Conservation (phyloP, 2,329 filamentous ascomycete genomes). For the Phyllosticta ampelicida region DNA sequence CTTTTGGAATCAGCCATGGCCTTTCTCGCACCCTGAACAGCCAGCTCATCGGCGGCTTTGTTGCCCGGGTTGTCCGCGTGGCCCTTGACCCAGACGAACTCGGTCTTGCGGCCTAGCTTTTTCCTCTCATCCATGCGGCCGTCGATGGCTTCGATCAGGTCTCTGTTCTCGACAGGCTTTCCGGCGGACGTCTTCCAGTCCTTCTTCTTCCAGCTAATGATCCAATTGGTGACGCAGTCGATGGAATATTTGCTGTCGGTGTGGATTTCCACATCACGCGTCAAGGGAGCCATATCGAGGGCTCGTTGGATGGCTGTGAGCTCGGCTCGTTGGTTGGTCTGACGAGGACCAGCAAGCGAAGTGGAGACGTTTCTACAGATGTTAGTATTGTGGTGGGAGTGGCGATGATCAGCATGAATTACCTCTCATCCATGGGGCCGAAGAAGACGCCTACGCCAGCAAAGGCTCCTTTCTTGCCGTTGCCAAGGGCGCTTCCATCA, state of each 20-base stretch:
- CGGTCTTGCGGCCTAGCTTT: constrained; percentile 46
- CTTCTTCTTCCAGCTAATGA: constrained; percentile 61
- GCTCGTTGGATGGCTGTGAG: constrained; percentile 78
- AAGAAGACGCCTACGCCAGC: constrained; percentile 57
- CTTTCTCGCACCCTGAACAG: constrained; percentile 52
- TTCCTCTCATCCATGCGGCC: constrained; percentile 60
- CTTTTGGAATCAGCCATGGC: constrained; percentile 13
- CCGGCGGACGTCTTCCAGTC: constrained; percentile 65
- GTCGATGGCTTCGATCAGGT: constrained; percentile 66
- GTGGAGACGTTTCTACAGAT: constrained; percentile 58
- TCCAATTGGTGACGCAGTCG: constrained; percentile 81
- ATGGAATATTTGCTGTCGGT: constrained; percentile 91
- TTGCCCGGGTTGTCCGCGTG: constrained; percentile 68
- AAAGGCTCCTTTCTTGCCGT: constrained; percentile 44
- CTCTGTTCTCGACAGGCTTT: constrained; percentile 72
- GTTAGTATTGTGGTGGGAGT: not conserved
- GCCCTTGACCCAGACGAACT: constrained; percentile 84
- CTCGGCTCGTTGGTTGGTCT: constrained; percentile 94
- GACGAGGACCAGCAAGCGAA: constrained; percentile 57
- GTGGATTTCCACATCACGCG: constrained; percentile 62
- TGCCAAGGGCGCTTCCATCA: constrained; percentile 50
- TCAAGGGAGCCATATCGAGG: constrained; percentile 59
- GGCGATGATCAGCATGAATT: constrained; percentile 15
- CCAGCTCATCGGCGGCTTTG: constrained; percentile 66
- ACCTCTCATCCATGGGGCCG: constrained; percentile 47